Evolutionary conservation across 164 flowering plant species (phyloP).

Genomic region (Piper betle): DNA sequence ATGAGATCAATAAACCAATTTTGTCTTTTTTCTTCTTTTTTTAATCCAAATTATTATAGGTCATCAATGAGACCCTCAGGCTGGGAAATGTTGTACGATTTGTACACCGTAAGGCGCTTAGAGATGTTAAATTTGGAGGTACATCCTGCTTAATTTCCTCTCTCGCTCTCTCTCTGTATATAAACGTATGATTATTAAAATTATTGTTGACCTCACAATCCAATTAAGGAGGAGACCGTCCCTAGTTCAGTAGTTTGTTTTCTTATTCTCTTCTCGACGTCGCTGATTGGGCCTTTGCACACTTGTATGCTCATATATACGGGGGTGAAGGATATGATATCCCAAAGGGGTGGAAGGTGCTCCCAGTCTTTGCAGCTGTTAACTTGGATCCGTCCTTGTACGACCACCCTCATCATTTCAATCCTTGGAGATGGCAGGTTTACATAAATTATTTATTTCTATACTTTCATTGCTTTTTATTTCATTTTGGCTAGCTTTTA

Average conservation of each 20-base stretch:
- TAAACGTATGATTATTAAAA: too few relatives aligned
- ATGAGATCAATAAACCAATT: too few relatives aligned
- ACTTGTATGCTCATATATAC: not conserved
- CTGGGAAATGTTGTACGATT: constrained; percentile 89
- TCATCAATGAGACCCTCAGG: constrained; percentile 75
- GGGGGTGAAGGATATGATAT: constrained; percentile 60
- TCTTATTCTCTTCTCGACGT: not conserved
- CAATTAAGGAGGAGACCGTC: too few relatives aligned
- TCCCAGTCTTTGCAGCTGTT: constrained; percentile 80
- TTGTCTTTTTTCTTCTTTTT: too few relatives aligned
- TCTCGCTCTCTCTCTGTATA: too few relatives aligned
- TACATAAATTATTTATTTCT: constrained; percentile 1
- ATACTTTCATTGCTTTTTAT: too few relatives aligned
- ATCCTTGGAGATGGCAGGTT: constrained; percentile 99
- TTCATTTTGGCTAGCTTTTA: too few relatives aligned
- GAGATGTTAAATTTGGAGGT: constrained; percentile 77
- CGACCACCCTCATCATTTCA: constrained; percentile 66
- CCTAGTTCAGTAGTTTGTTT: too few relatives aligned
- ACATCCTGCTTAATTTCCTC: not conserved
- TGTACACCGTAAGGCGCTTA: constrained; percentile 77
- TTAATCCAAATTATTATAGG: constrained; percentile 23
- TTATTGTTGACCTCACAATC: too few relatives aligned
- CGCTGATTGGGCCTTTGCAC: constrained; percentile 1
- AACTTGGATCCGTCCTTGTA: constrained; percentile 69
- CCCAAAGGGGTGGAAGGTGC: constrained; percentile 98